A percentile compares a stretch with the other conserved stretches of the same genome.
Evolutionary conservation across 2,329 filamentous ascomycete genomes (phyloP).

Genomic region (Parastagonospora nodorum): DNA sequence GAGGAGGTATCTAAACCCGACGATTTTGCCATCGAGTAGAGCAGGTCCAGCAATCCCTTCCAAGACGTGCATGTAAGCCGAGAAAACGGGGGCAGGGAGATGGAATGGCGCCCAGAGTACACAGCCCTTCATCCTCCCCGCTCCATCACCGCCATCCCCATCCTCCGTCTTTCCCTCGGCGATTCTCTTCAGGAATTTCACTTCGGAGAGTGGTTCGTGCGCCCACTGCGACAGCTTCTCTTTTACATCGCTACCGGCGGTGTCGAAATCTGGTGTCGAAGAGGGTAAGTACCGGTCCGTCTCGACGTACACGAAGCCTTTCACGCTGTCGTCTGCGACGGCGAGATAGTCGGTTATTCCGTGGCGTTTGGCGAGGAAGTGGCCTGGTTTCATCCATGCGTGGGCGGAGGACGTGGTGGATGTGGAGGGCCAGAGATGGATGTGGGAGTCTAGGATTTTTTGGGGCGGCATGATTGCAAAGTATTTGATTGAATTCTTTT

Average conservation of each 20-base stretch:
- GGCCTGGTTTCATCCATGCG: conserved; percentile 66
- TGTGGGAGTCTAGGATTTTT: conserved; percentile 81
- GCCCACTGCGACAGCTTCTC: conserved; percentile 60
- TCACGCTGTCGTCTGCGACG: conserved; percentile 13
- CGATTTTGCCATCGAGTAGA: conserved; percentile 67
- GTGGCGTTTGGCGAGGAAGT: conserved; percentile 66
- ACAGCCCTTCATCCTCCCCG: conserved; percentile 64
- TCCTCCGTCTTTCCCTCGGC: conserved; percentile 68
- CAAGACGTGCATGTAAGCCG: conserved; percentile 67
- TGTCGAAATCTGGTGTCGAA: conserved; percentile 3
- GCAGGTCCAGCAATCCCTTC: conserved; percentile 64
- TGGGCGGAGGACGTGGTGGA: conserved; percentile 66
- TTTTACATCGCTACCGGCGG: background rate
- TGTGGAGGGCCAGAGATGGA: conserved; percentile 80
- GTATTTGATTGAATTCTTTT: background rate
- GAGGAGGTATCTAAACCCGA: conserved; percentile 81
- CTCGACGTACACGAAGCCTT: conserved; percentile 81
- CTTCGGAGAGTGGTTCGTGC: conserved; percentile 70
- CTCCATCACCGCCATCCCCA: conserved; percentile 59
- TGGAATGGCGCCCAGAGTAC: conserved; percentile 87
- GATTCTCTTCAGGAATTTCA: conserved; percentile 70
- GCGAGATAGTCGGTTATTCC: conserved; percentile 66
- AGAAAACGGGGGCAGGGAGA: conserved; percentile 63
- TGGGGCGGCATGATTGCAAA: conserved; percentile 27
- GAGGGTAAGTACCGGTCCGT: conserved; percentile 65